Evolutionary conservation across 306 rosid genomes (phyloP).

Genomic region (Ochetophila trinervis): DNA sequence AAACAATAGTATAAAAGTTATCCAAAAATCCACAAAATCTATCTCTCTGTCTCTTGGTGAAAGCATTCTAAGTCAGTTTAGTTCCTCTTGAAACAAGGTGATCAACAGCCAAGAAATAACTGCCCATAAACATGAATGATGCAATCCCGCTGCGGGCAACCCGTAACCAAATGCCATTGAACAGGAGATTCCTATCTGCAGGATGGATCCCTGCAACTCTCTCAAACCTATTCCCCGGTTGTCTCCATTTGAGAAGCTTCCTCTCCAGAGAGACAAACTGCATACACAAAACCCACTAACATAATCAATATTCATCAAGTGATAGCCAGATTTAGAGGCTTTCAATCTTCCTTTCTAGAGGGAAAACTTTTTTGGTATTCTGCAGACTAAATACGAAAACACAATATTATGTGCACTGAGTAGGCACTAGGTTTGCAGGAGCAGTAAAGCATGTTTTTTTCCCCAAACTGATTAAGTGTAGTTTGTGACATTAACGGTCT

Average conservation of each 20-base stretch:
- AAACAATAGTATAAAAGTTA: background rate
- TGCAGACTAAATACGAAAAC: too few relatives aligned
- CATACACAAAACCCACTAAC: conserved; percentile 20
- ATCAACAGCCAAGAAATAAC: conserved; percentile 65
- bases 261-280: conserved; percentile 78
- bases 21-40: background rate
- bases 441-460: too few relatives aligned
- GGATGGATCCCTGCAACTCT: conserved; percentile 76
- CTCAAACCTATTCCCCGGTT: conserved; percentile 67
- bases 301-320: too few relatives aligned
- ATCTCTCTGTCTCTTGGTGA: background rate
- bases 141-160: conserved; percentile 75
- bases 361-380: too few relatives aligned
- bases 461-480: too few relatives aligned
- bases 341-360: too few relatives aligned
- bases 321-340: background rate
- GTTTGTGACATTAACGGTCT: too few relatives aligned
- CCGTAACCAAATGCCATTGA: conserved; percentile 61
- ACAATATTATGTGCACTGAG: too few relatives aligned
- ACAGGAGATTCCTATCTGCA: conserved; percentile 62
- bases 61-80: conserved; percentile 8
- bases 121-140: conserved; percentile 63
- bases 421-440: too few relatives aligned
- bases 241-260: conserved; percentile 66
- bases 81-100: conserved; percentile 32